These are phyloP conservation scores for Penicillium concentricum DNA, from an alignment of 2,329 filamentous ascomycete genomes.

Conservation along the genomic window DNA sequence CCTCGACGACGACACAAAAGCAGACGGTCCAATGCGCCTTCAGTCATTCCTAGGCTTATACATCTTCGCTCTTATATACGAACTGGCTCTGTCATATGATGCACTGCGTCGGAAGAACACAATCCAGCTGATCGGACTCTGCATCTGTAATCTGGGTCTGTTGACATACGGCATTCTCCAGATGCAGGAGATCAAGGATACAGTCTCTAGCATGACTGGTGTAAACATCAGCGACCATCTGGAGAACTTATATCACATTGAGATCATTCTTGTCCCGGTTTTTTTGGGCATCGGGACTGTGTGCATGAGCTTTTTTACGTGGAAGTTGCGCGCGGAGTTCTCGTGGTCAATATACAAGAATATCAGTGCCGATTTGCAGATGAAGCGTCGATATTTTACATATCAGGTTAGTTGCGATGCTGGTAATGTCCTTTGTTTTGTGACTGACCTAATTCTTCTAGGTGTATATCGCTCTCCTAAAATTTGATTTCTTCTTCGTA, in stretches of 20 bases:
- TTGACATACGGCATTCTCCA: constrained; percentile 19
- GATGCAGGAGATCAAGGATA: constrained; percentile 15
- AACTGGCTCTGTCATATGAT: constrained; percentile 21
- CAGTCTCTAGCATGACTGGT: constrained; percentile 1
- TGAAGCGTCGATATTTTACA: constrained; percentile 20
- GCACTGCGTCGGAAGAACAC: constrained; percentile 20
- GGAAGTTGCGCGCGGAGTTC: constrained; percentile 20
- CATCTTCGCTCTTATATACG: constrained; percentile 22
- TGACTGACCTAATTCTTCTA: neutral
- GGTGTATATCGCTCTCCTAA: constrained; percentile 22
- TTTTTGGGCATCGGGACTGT: constrained; percentile 14
- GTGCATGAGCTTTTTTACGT: constrained; percentile 18
- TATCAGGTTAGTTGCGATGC: constrained; percentile 13
- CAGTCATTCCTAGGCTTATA: constrained; percentile 23
- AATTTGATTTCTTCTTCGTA: constrained; percentile 24
- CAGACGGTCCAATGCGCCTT: constrained; percentile 12
- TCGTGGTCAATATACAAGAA: constrained; percentile 24
- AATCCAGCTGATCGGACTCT: constrained; percentile 20
- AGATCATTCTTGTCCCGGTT: constrained; percentile 18
- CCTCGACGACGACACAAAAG: constrained; percentile 7
- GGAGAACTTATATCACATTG: constrained; percentile 8
- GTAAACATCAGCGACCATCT: neutral
- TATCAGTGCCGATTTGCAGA: constrained; percentile 22
- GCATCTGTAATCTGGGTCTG: constrained; percentile 20
- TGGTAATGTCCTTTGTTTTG: no score